phyloP scores from a whole-genome alignment of 257 asterid species.

The Oldenlandia corymbosa region DNA sequence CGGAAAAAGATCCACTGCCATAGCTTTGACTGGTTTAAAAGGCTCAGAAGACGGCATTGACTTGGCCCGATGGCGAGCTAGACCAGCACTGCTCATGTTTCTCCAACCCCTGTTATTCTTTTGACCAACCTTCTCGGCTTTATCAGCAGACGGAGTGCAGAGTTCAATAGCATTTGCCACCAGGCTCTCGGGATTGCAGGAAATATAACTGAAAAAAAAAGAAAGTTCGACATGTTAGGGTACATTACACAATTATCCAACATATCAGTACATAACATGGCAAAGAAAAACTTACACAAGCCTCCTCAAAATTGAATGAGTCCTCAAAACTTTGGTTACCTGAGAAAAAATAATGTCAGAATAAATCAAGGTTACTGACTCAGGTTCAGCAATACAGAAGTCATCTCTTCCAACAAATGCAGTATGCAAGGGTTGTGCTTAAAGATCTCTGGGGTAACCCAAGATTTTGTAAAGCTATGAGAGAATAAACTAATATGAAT shows the following conservation, averaged over 20 bases:
- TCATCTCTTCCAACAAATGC: constrained; percentile 1
- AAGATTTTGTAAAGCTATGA: background rate
- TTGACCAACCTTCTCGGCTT: constrained; percentile 49
- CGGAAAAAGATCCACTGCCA: constrained; percentile 96
- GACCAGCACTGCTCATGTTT: constrained; percentile 78
- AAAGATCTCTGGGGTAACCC: background rate
- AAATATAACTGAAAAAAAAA: constrained; percentile 70
- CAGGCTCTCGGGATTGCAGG: constrained; percentile 95
- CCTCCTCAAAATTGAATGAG: constrained; percentile 69
- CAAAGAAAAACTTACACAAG: constrained; percentile 72
- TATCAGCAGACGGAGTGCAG: constrained; percentile 79
- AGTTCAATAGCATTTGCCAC: constrained; percentile 99
- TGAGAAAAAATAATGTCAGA: constrained; percentile 22
- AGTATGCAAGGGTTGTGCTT: background rate
- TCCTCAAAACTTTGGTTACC: constrained; percentile 90
- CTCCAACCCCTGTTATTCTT: constrained; percentile 81
- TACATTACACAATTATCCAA: background rate
- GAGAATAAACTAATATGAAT: too few relatives aligned
- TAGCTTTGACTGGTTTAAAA: constrained; percentile 74
- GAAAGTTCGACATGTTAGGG: constrained; percentile 9
- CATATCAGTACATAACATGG: background rate
- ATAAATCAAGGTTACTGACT: background rate
- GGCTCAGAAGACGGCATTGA: constrained; percentile 97
- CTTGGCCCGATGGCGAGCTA: constrained; percentile 85
- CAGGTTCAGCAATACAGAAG: background rate